Evolutionary conservation across 2,329 filamentous ascomycete genomes (phyloP).

Genomic region (Arthroderma sp.): DNA sequence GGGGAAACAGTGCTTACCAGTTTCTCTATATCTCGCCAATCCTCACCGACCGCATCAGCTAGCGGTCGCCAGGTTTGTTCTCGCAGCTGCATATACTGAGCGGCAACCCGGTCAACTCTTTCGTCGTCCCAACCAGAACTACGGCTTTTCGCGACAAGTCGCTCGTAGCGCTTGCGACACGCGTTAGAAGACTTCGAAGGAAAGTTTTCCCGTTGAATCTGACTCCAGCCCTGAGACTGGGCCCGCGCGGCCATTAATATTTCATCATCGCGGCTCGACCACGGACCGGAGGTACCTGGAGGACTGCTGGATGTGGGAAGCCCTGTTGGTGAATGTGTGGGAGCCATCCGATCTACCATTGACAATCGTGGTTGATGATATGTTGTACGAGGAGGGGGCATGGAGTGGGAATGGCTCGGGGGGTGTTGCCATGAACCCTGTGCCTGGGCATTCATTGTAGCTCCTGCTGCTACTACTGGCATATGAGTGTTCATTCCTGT

Average conservation of each 20-base stretch:
- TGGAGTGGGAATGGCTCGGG: constrained; percentile 3
- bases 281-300: constrained; percentile 38
- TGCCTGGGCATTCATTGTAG: constrained; percentile 2
- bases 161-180: constrained; percentile 78
- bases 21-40: constrained; percentile 60
- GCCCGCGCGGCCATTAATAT: constrained; percentile 58
- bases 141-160: constrained; percentile 59
- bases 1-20: constrained; percentile 45
- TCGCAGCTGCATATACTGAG: constrained; percentile 65
- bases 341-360: not conserved
- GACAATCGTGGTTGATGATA: constrained; percentile 1
- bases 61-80: constrained; percentile 71
- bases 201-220: constrained; percentile 65
- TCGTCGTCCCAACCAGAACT: constrained; percentile 66
- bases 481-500: constrained; percentile 9
- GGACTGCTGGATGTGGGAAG: constrained; percentile 6
- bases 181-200: constrained; percentile 65
- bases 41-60: constrained; percentile 46
- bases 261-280: constrained; percentile 63
- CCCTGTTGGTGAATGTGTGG: constrained; percentile 3
- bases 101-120: constrained; percentile 60
- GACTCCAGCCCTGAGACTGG: constrained; percentile 68
- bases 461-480: not conserved
- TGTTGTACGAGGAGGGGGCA: constrained; percentile 9
- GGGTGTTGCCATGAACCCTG: constrained; percentile 6